These are phyloP conservation scores for Austroboletus novae-zelandiae DNA, from an alignment of 1,284 basidiomycete genomes.

Conservation along the genomic window DNA sequence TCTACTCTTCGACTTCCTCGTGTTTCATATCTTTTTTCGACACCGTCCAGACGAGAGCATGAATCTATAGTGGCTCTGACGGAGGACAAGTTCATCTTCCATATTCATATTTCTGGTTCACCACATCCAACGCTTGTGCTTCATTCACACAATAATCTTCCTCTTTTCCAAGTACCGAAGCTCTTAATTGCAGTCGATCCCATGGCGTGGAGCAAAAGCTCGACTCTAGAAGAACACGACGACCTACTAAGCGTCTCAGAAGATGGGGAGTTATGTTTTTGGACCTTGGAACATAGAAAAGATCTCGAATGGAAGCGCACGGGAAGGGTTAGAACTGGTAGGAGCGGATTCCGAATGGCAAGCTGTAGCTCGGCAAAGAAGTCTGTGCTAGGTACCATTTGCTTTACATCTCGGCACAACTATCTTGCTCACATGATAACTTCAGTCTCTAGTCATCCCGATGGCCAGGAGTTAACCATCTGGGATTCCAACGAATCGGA, in stretches of 20 bases:
- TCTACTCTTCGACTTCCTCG: constrained; percentile 48
- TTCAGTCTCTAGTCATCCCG: constrained; percentile 52
- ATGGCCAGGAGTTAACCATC: constrained; percentile 79
- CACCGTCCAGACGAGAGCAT: constrained; percentile 48
- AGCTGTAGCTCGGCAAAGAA: constrained; percentile 89
- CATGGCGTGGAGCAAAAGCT: constrained; percentile 75
- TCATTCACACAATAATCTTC: constrained; percentile 46
- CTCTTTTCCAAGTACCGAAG: constrained; percentile 47
- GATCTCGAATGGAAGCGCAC: constrained; percentile 61
- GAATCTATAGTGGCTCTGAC: constrained; percentile 65
- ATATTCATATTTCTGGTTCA: constrained; percentile 41
- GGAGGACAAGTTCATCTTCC: constrained; percentile 50
- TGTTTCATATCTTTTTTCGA: constrained; percentile 59
- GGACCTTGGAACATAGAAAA: constrained; percentile 59
- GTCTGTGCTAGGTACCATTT: constrained; percentile 65
- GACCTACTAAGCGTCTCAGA: constrained; percentile 75
- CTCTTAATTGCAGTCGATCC: constrained; percentile 82
- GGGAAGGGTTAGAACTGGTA: constrained; percentile 71
- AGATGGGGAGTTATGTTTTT: constrained; percentile 77
- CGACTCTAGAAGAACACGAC: constrained; percentile 56
- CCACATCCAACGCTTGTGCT: constrained; percentile 38
- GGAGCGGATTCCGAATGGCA: constrained; percentile 62
- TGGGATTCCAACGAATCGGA: constrained; percentile 96
- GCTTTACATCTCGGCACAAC: not conserved
- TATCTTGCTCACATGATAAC: constrained; percentile 8